phyloP scores from a whole-genome alignment of 2,329 filamentous ascomycete genomes.

The Colletotrichum camelliae region DNA sequence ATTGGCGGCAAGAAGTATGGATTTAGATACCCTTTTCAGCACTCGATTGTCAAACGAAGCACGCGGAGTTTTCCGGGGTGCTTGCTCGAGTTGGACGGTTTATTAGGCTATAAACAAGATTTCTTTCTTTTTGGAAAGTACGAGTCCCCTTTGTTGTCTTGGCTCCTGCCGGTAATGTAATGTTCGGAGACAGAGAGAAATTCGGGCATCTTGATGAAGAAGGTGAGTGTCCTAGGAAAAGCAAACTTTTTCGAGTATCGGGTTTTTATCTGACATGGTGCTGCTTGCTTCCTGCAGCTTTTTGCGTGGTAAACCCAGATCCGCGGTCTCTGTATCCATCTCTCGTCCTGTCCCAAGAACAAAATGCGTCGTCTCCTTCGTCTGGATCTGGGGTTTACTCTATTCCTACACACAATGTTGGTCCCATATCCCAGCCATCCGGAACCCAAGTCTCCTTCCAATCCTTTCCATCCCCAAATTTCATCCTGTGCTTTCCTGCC shows the following conservation, averaged over 20 bases:
- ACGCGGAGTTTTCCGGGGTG: not conserved
- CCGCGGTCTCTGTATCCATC: not conserved
- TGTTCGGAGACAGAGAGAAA: not conserved
- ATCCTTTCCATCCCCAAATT: not conserved
- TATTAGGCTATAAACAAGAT: not conserved
- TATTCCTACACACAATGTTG: not conserved
- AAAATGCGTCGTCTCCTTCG: not conserved
- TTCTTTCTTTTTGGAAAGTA: not conserved
- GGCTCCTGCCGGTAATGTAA: not conserved
- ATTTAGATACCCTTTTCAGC: constrained; percentile 3
- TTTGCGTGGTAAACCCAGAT: not conserved
- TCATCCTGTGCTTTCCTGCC: not conserved
- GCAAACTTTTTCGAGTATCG: not conserved
- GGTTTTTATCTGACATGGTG: not conserved
- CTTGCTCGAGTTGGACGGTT: not conserved
- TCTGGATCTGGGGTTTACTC: not conserved
- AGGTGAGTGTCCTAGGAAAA: not conserved
- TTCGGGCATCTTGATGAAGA: not conserved
- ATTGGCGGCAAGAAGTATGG: not conserved
- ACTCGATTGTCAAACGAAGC: constrained; percentile 1
- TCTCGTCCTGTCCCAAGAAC: not conserved
- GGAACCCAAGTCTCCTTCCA: not conserved
- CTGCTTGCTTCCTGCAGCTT: not conserved
- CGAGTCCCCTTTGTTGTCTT: not conserved
- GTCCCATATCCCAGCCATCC: not conserved